phyloP scores from a whole-genome alignment of 2,329 filamentous ascomycete species.

The Aspergillus flavus region DNA sequence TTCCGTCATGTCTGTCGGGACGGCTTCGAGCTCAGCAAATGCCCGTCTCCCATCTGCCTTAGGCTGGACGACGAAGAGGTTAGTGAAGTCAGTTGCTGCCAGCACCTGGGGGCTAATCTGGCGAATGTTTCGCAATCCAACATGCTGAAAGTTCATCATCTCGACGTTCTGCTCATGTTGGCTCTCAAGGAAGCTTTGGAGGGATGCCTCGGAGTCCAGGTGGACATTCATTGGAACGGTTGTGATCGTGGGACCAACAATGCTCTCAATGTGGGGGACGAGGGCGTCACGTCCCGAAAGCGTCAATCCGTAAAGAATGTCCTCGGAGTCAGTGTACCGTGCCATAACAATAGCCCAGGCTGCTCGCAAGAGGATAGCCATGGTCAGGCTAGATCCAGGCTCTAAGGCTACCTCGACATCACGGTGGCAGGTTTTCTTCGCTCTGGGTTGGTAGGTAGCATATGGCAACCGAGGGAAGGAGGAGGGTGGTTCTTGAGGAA shows the following conservation, averaged over 20 bases:
- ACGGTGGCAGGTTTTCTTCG: not conserved
- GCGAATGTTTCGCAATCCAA: conserved; percentile 51
- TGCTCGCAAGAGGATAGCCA: not conserved
- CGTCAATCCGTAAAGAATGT: conserved; percentile 17
- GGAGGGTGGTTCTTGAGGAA: not conserved
- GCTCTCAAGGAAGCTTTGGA: conserved; percentile 52
- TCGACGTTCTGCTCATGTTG: conserved; percentile 57
- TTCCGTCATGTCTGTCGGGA: conserved; percentile 39
- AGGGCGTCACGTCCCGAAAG: conserved; percentile 10
- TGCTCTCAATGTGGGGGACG: conserved; percentile 10
- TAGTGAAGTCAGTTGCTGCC: conserved; percentile 42
- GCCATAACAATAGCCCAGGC: conserved; percentile 15
- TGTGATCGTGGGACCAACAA: conserved; percentile 13
- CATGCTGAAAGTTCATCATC: conserved; percentile 63
- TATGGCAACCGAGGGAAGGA: not conserved
- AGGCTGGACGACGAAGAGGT: conserved; percentile 39
- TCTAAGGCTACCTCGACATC: not conserved
- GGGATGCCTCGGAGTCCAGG: conserved; percentile 16
- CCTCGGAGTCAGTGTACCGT: conserved; percentile 8
- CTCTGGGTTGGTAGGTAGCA: not conserved
- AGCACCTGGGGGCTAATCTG: conserved; percentile 48
- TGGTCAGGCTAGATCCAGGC: not conserved
- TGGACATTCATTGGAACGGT: conserved; percentile 15
- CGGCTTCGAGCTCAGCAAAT: not conserved
- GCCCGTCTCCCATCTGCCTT: not conserved